Conservation (phyloP, 768 basidiomycete genomes). For the Termitomyces sp. region DNA sequence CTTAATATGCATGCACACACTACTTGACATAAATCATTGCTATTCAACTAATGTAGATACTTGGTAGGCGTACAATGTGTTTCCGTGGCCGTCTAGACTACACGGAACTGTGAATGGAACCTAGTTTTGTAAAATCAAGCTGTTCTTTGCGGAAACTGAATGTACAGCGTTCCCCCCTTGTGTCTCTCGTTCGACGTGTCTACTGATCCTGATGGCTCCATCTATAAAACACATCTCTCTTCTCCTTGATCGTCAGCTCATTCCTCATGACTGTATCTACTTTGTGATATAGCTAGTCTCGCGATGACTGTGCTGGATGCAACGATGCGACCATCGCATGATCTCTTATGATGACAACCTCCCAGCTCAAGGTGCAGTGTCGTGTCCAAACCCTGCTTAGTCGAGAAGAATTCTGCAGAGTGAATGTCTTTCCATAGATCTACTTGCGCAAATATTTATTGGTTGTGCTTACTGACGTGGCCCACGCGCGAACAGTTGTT, state of each 20-base stretch:
- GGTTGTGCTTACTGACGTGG: no score
- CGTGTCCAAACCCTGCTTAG: no score
- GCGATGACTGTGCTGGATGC: constrained; percentile 1
- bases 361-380: no score
- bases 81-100: neutral
- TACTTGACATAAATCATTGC: neutral
- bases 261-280: neutral
- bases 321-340: neutral
- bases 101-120: no score
- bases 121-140: neutral
- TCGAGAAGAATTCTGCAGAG: no score
- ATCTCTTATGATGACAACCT: no score
- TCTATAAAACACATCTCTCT: constrained; percentile 1
- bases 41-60: neutral
- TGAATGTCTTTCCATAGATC: no score
- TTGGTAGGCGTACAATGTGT: neutral
- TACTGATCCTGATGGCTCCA: neutral
- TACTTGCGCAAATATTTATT: no score
- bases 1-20: neutral
- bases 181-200: neutral
- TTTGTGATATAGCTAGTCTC: constrained; percentile 1
- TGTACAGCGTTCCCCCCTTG: neutral
- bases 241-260: neutral
- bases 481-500: no score
- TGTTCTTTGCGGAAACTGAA: neutral